Evolutionary conservation across 768 basidiomycete genomes (phyloP).

Genomic region (Amanita molliuscula): DNA sequence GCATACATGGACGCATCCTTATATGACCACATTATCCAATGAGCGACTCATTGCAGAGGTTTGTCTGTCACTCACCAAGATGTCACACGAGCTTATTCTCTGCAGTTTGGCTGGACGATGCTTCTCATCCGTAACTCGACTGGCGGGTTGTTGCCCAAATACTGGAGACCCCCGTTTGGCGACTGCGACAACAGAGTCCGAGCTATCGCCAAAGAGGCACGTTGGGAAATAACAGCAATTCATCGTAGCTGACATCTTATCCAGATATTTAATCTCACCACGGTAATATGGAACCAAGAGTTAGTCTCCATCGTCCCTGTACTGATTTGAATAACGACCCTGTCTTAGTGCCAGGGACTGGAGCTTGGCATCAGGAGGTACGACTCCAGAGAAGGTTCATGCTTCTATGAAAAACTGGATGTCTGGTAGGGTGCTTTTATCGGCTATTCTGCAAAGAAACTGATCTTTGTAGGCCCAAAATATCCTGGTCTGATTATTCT

Average conservation of each 20-base stretch:
- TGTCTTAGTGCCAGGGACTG: conserved; percentile 61
- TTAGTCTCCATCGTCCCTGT: conserved; percentile 20
- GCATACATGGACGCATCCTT: conserved; percentile 67
- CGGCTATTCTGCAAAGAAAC: not conserved
- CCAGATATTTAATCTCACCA: conserved; percentile 63
- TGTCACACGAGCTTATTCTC: not conserved
- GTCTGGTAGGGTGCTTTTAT: conserved; percentile 24
- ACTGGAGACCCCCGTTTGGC: conserved; percentile 87
- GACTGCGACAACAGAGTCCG: conserved; percentile 77
- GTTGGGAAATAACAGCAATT: not conserved
- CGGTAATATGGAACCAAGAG: conserved; percentile 92
- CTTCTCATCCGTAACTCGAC: conserved; percentile 72
- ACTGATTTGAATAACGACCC: conserved; percentile 13
- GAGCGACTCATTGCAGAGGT: conserved; percentile 58
- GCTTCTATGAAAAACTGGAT: conserved; percentile 46
- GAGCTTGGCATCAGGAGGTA: conserved; percentile 39
- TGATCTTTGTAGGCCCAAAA: conserved; percentile 40
- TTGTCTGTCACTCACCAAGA: not conserved
- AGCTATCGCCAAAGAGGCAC: conserved; percentile 74
- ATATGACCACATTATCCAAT: conserved; percentile 74
- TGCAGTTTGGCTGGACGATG: conserved; percentile 68
- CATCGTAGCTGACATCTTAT: not conserved
- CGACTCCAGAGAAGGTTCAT: conserved; percentile 37
- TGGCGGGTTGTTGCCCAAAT: conserved; percentile 57
- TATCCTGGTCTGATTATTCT: conserved; percentile 71